Conservation (phyloP, 225 moss, liverwort and hornwort genomes). For the Thuidium tamariscinum region DNA sequence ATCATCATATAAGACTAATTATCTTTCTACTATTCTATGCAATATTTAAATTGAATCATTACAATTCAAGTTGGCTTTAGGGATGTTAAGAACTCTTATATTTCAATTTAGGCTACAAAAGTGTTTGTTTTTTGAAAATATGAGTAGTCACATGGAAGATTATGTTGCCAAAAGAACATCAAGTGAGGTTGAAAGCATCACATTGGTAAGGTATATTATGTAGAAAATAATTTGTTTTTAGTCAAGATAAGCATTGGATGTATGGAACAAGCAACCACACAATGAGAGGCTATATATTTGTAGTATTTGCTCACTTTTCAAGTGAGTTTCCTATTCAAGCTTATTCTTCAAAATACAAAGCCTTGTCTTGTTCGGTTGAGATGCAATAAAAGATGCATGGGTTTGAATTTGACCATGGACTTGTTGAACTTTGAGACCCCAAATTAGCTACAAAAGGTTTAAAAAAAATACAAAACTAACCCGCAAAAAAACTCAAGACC, state of each 20-base stretch:
- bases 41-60: fast-evolving
- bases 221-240: not conserved
- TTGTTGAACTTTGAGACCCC: not conserved
- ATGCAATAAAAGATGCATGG: not conserved
- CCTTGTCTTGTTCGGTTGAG: too few relatives aligned
- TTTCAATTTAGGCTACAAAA: not conserved
- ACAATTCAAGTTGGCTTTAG: not conserved
- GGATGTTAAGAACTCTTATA: not conserved
- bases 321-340: not conserved
- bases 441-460: fast-evolving
- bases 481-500: fast-evolving
- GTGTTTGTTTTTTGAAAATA: not conserved
- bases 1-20: not conserved
- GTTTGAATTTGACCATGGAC: fast-evolving
- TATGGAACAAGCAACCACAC: not conserved
- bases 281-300: fast-evolving
- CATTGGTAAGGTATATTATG: fast-evolving
- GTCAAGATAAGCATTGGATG: not conserved
- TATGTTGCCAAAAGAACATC: fast-evolving
- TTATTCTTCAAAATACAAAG: too few relatives aligned
- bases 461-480: not conserved
- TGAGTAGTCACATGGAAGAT: not conserved
- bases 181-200: not conserved
- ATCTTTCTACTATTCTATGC: not conserved
- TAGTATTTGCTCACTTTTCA: fast-evolving